Conservation (phyloP, 1,284 basidiomycete genomes). For the Puccinia coronata region DNA sequence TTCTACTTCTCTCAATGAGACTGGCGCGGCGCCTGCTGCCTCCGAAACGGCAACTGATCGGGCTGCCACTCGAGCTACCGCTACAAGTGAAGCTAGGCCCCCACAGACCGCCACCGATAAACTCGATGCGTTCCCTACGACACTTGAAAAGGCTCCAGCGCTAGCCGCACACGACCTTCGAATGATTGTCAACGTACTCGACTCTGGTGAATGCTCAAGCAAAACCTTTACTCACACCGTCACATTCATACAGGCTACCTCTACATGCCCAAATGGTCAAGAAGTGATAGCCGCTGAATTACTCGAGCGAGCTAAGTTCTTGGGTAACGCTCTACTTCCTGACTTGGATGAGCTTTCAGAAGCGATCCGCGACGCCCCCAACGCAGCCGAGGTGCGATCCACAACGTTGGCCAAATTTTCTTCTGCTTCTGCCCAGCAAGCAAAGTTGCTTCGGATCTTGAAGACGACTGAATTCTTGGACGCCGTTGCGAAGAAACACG, state of each 20-base stretch:
- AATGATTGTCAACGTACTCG: conserved; percentile 88
- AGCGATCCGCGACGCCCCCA: conserved; percentile 69
- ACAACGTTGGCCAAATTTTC: conserved; percentile 74
- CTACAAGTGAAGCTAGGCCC: conserved; percentile 28
- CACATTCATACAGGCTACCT: conserved; percentile 82
- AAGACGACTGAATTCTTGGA: conserved; percentile 97
- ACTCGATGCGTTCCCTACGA: too few species aligned
- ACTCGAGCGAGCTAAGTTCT: conserved; percentile 77
- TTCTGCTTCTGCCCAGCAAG: conserved; percentile 84
- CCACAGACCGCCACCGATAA: conserved; percentile 34
- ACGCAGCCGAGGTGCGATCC: conserved; percentile 47
- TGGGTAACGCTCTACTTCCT: conserved; percentile 74
- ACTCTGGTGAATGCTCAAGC: conserved; percentile 89
- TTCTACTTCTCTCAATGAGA: conserved; percentile 5
- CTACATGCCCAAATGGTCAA: conserved; percentile 78
- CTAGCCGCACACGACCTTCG: conserved; percentile 78
- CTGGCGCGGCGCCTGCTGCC: conserved; percentile 39
- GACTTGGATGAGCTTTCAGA: too few species aligned
- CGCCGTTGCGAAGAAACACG: conserved; percentile 65
- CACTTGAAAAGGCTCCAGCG: conserved; percentile 71
- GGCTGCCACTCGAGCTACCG: too few species aligned
- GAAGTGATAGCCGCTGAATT: conserved; percentile 84
- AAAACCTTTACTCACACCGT: conserved; percentile 88
- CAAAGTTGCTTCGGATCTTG: conserved; percentile 83
- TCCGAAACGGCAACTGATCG: conserved; percentile 60